Base-by-base conservation (phyloP, 768 basidiomycete species). In the Pulveroboletus sp. region DNA sequence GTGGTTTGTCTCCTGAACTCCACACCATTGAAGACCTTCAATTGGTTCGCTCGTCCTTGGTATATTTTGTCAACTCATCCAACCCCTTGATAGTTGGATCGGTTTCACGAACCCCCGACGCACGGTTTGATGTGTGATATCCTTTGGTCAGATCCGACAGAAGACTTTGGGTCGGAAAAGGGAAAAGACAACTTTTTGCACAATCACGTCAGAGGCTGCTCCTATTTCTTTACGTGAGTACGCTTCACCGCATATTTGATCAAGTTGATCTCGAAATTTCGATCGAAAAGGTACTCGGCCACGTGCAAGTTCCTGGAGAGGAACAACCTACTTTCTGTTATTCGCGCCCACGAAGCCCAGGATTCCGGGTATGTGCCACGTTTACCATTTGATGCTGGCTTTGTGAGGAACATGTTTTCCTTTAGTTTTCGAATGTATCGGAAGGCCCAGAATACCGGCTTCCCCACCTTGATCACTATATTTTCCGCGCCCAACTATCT, bases 401-500 rank as follows among this genome's bases (percentile, higher is more conserved):
- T 43, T 39, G 6, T n/a, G 21, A 37, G 36, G 23, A 19, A 5
- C 37, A 9, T 39, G 33, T 31, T 32, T 9, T 35, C 17, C 6
- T 42, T 60, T 55, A 88, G 88, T 11, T 94, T 90, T 62, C 87
- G 87, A 25, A 97, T 98, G 93, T 88, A 91, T 69, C 82, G 89
- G 51, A 94, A 94, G 70, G 93, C 94, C 0, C 89, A 88, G 43
- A 86, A 82, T 29, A 94, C 90, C 56, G 92, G 92, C 42, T 98
- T 97, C 70, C 94, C 94, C 1, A 90, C 91, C 0, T 90, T 98
- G 27, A 97, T 98, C 72, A 98, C 94, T 32, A 91, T 99, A 58
- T 99, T 99, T 73, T 92, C 90, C 16, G 95, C 94, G 1, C 95
- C 95, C 11, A 94, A 97, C 65, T 97, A 97, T 66, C 82, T 97